These are phyloP conservation scores for Pythium rhizo-oryzae DNA, from an alignment of 352 stramenopile genomes.

Conservation along the genomic window DNA sequence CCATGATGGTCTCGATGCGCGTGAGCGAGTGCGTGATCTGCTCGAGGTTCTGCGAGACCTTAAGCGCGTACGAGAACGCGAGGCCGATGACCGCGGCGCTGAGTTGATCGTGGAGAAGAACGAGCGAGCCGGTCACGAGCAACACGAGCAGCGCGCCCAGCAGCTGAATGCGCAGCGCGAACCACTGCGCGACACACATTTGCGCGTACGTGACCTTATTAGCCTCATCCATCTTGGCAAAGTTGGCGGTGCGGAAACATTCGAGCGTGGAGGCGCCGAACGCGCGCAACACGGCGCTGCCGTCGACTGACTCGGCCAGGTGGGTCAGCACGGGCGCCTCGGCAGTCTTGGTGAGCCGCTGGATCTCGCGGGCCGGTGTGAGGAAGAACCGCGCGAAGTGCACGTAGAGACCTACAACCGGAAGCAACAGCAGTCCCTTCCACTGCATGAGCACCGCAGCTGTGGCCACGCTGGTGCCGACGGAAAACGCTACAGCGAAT, in stretches of 20 bases:
- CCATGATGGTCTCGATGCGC: constrained; percentile 60
- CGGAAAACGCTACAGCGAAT: constrained; percentile 59
- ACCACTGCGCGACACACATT: constrained; percentile 50
- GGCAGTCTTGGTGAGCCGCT: constrained; percentile 50
- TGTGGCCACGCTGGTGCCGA: constrained; percentile 52
- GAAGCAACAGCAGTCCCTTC: constrained; percentile 61
- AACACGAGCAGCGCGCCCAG: constrained; percentile 90
- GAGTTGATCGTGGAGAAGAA: constrained; percentile 36
- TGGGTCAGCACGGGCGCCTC: constrained; percentile 52
- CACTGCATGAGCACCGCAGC: constrained; percentile 73
- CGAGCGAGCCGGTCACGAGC: constrained; percentile 44
- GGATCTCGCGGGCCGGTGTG: constrained; percentile 46
- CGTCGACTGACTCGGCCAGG: constrained; percentile 58
- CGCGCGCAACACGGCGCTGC: constrained; percentile 46
- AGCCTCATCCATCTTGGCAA: constrained; percentile 23
- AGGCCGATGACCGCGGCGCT: constrained; percentile 73
- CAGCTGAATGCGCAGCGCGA: constrained; percentile 58
- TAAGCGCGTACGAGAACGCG: constrained; percentile 80
- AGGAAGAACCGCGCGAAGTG: constrained; percentile 43
- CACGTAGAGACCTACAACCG: constrained; percentile 85
- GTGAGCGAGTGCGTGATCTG: constrained; percentile 58
- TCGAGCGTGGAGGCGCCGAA: constrained; percentile 42
- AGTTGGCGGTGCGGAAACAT: constrained; percentile 41
- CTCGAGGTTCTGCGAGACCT: constrained; percentile 78
- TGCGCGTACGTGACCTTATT: constrained; percentile 32